These are phyloP conservation scores for Pyrenochaeta sp. DNA, from an alignment of 2,329 filamentous ascomycete species.

Conservation along the genomic window DNA sequence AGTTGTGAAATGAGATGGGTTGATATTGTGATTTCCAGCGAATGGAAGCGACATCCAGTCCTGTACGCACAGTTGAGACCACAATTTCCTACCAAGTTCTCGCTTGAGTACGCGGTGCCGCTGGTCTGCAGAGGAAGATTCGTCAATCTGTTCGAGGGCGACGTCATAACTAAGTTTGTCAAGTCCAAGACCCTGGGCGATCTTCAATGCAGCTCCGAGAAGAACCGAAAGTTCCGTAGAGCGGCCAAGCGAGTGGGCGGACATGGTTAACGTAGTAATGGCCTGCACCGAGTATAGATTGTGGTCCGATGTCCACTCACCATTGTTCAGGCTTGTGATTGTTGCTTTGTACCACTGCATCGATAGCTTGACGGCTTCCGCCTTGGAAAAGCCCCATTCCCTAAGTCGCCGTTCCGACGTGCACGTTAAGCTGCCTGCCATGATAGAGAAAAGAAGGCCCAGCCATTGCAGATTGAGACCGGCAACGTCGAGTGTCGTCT, in stretches of 20 bases:
- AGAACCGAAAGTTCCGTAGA: conserved; percentile 57
- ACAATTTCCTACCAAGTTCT: background rate
- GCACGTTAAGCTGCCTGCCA: conserved; percentile 54
- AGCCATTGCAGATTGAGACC: conserved; percentile 55
- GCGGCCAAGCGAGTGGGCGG: conserved; percentile 57
- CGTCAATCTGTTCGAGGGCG: conserved; percentile 38
- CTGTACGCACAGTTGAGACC: conserved; percentile 49
- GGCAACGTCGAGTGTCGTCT: conserved; percentile 34
- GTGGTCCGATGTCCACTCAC: conserved; percentile 47
- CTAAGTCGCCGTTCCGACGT: conserved; percentile 39
- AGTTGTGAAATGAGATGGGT: conserved; percentile 8
- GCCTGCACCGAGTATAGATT: conserved; percentile 56
- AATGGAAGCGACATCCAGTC: conserved; percentile 55
- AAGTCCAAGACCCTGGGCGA: conserved; percentile 58
- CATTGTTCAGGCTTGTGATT: conserved; percentile 54
- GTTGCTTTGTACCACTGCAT: conserved; percentile 56
- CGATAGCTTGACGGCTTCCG: conserved; percentile 51
- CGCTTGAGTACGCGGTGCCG: background rate
- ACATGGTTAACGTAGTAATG: conserved; percentile 56
- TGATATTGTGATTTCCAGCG: conserved; percentile 50
- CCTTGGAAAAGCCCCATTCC: conserved; percentile 53
- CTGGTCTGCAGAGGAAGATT: background rate
- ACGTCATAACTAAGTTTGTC: conserved; percentile 30
- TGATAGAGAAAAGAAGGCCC: conserved; percentile 53
- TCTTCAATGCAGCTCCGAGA: conserved; percentile 55